Evolutionary conservation across 768 basidiomycete genomes (phyloP).

Genomic region (Rhizopogon roseolus): DNA sequence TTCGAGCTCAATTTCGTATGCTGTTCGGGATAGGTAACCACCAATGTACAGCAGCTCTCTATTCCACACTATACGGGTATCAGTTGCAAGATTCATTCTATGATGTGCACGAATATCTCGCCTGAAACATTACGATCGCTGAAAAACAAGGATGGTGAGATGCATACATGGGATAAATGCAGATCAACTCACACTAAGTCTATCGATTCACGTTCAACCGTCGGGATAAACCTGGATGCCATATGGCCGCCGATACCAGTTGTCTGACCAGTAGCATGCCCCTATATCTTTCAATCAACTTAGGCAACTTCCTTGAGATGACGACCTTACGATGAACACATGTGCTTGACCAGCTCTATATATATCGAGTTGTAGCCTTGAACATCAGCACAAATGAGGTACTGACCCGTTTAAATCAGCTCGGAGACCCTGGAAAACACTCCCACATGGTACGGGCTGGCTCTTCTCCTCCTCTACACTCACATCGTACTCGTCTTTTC

Average conservation of each 20-base stretch:
- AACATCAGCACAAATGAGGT: not conserved
- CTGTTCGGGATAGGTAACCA: conserved; percentile 74
- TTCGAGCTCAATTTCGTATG: conserved; percentile 80
- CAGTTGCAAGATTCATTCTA: not conserved
- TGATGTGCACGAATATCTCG: conserved; percentile 25
- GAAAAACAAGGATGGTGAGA: not conserved
- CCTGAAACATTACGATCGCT: conserved; percentile 81
- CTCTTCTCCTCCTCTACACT: conserved; percentile 64
- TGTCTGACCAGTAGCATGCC: conserved; percentile 89
- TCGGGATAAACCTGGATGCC: conserved; percentile 87
- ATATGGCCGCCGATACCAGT: conserved; percentile 74
- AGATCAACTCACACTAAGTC: conserved; percentile 66
- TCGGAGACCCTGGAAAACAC: conserved; percentile 81
- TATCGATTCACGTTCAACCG: conserved; percentile 92
- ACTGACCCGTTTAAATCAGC: conserved; percentile 80
- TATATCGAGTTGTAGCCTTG: not conserved
- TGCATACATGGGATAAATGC: not conserved
- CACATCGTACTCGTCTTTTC: conserved; percentile 74
- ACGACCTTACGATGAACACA: conserved; percentile 71
- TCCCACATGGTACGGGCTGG: conserved; percentile 58
- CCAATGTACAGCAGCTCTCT: conserved; percentile 82
- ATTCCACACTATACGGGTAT: conserved; percentile 67
- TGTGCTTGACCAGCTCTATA: conserved; percentile 60
- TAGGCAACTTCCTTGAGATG: not conserved
- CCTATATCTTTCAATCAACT: conserved; percentile 37